These are phyloP conservation scores for Monilinia fructigena DNA, from an alignment of 2,329 filamentous ascomycete species.

Conservation along the genomic window DNA sequence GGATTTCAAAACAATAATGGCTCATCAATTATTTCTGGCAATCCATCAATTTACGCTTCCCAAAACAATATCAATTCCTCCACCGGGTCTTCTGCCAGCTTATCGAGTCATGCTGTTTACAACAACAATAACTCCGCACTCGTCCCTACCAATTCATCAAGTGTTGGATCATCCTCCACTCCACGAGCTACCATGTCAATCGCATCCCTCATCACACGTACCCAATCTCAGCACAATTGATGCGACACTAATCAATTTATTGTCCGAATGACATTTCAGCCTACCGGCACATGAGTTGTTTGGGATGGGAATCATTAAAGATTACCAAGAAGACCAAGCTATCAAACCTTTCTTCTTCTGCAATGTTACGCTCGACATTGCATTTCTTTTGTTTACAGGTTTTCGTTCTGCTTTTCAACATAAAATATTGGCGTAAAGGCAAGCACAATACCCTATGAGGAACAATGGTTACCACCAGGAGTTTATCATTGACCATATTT, in stretches of 20 bases:
- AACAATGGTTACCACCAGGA: slow-evolving; percentile 8
- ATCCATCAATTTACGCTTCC: background rate
- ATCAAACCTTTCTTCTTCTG: background rate
- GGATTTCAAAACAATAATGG: background rate
- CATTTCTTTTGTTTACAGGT: background rate
- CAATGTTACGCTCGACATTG: background rate
- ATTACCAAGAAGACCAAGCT: too few species aligned
- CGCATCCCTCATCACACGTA: slow-evolving; percentile 13
- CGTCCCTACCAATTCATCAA: background rate
- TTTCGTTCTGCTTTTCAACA: slow-evolving; percentile 3
- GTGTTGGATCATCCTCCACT: slow-evolving; percentile 6
- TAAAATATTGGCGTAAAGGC: slow-evolving; percentile 12
- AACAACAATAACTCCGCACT: background rate
- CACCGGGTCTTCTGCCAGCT: background rate
- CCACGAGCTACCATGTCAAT: slow-evolving; percentile 22
- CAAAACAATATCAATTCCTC: background rate
- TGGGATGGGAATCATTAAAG: too few species aligned
- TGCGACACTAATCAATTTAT: background rate
- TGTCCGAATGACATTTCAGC: background rate
- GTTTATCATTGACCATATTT: slow-evolving; percentile 8
- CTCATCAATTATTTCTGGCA: background rate
- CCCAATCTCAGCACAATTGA: slow-evolving; percentile 7
- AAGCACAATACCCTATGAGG: slow-evolving; percentile 17
- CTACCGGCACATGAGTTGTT: background rate
- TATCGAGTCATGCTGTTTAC: background rate